These are phyloP conservation scores for Xenoacremonium recifei DNA, from an alignment of 2,329 filamentous ascomycete species.

Conservation along the genomic window DNA sequence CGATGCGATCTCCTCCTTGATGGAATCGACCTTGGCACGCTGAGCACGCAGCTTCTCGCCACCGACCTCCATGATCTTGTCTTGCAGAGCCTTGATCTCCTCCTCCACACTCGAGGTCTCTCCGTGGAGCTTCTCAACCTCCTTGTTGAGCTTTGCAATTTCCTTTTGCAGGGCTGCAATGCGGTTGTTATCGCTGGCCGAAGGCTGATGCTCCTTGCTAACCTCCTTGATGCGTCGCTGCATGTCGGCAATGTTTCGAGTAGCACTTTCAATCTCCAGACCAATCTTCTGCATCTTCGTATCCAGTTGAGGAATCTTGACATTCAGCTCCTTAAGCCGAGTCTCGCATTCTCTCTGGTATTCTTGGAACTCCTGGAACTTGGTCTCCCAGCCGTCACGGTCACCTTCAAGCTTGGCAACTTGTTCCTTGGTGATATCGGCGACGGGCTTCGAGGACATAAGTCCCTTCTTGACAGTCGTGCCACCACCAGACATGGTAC, in stretches of 20 bases:
- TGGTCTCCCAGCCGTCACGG: conserved; percentile 78
- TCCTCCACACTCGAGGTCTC: conserved; percentile 89
- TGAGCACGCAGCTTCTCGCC: conserved; percentile 90
- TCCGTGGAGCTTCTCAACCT: conserved; percentile 74
- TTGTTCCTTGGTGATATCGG: conserved; percentile 83
- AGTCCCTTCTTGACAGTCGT: conserved; percentile 85
- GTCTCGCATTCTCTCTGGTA: conserved; percentile 78
- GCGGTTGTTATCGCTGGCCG: conserved; percentile 75
- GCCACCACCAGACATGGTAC: conserved; percentile 98
- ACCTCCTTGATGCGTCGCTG: conserved; percentile 85
- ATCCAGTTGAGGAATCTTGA: conserved; percentile 79
- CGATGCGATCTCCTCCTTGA: conserved; percentile 81
- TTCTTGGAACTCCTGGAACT: conserved; percentile 81
- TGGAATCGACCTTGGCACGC: conserved; percentile 83
- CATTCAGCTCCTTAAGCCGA: conserved; percentile 67
- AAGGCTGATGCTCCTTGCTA: conserved; percentile 74
- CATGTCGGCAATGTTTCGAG: conserved; percentile 79
- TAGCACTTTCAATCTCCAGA: conserved; percentile 84
- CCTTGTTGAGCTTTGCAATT: conserved; percentile 70
- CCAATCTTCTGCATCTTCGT: conserved; percentile 88
- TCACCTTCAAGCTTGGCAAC: conserved; percentile 85
- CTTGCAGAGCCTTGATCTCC: conserved; percentile 88
- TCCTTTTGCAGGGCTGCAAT: conserved; percentile 73
- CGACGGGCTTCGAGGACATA: conserved; percentile 95
- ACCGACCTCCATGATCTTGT: conserved; percentile 98